Evolutionary conservation across 176 grass and related monocot genomes (phyloP).

Genomic region (Stipa capillata): DNA sequence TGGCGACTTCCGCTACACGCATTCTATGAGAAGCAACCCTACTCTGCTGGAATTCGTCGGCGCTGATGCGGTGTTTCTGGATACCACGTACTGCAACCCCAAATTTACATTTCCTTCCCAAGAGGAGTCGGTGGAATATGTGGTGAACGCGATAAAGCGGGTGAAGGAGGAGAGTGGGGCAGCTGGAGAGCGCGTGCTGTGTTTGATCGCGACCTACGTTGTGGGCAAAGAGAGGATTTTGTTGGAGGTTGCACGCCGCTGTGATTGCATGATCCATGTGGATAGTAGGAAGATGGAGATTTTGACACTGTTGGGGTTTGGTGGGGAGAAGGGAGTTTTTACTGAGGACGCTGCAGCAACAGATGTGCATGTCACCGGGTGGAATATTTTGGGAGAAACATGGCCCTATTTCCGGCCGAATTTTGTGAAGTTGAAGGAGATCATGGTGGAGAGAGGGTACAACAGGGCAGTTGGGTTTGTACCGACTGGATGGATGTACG

Average conservation of each 20-base stretch:
- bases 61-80: slow-evolving; percentile 75
- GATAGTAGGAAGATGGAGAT: slow-evolving; percentile 73
- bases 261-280: slow-evolving; percentile 68
- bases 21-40: slow-evolving; percentile 61
- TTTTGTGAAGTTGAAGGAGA: slow-evolving; percentile 91
- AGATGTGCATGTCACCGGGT: slow-evolving; percentile 63
- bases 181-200: slow-evolving; percentile 45
- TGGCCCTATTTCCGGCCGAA: slow-evolving; percentile 88
- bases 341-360: slow-evolving; percentile 51
- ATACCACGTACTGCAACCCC: slow-evolving; percentile 88
- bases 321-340: slow-evolving; percentile 46
- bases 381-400: slow-evolving; percentile 92
- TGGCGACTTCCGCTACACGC: slow-evolving; percentile 60
- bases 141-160: slow-evolving; percentile 46
- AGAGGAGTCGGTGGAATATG: slow-evolving; percentile 71
- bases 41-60: slow-evolving; percentile 56
- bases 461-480: slow-evolving; percentile 76
- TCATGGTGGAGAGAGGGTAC: slow-evolving; percentile 76
- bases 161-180: slow-evolving; percentile 41
- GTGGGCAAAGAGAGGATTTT: slow-evolving; percentile 93
- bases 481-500: slow-evolving; percentile 84
- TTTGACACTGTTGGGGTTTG: slow-evolving; percentile 56
- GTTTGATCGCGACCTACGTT: slow-evolving; percentile 73
- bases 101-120: slow-evolving; percentile 77
- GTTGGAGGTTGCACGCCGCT: slow-evolving; percentile 65